These are phyloP conservation scores for Tulasnella sp. DNA, from an alignment of 768 basidiomycete genomes.

Conservation along the genomic window DNA sequence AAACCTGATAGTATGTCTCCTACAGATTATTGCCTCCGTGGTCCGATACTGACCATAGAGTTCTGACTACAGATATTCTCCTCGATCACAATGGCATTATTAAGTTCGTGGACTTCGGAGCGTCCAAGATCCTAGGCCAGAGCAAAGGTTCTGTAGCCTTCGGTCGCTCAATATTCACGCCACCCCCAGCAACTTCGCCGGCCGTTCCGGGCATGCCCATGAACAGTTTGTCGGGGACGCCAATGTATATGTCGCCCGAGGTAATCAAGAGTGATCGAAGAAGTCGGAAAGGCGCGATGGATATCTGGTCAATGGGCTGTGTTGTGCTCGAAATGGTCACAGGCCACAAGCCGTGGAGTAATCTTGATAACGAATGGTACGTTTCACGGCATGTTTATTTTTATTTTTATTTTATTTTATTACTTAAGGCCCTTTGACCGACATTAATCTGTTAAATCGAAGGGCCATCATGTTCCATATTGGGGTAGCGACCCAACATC, in stretches of 20 bases:
- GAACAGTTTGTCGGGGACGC: conserved; percentile 90
- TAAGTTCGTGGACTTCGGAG: conserved; percentile 96
- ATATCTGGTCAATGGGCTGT: conserved; percentile 96
- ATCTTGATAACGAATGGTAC: conserved; percentile 97
- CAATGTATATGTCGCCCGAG: conserved; percentile 99
- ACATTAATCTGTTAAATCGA: not conserved
- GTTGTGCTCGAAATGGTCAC: conserved; percentile 96
- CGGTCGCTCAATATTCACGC: conserved; percentile 46
- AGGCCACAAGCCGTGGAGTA: conserved; percentile 96
- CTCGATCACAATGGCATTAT: conserved; percentile 83
- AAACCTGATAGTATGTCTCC: conserved; percentile 87
- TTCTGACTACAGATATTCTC: conserved; percentile 63
- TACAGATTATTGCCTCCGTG: conserved; percentile 3
- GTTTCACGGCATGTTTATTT: conserved; percentile 6
- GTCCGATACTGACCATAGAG: not conserved
- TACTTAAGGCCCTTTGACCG: too few species aligned
- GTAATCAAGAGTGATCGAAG: conserved; percentile 88
- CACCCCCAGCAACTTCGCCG: conserved; percentile 17
- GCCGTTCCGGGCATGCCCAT: conserved; percentile 35
- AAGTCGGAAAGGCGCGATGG: conserved; percentile 90
- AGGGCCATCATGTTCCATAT: conserved; percentile 99
- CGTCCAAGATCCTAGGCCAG: conserved; percentile 87
- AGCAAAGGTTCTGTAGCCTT: conserved; percentile 66
- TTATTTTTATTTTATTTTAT: too few species aligned
- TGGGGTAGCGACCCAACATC: conserved; percentile 91